These are phyloP conservation scores for Daldinia sp. DNA, from an alignment of 2,329 filamentous ascomycete genomes.

Conservation along the genomic window DNA sequence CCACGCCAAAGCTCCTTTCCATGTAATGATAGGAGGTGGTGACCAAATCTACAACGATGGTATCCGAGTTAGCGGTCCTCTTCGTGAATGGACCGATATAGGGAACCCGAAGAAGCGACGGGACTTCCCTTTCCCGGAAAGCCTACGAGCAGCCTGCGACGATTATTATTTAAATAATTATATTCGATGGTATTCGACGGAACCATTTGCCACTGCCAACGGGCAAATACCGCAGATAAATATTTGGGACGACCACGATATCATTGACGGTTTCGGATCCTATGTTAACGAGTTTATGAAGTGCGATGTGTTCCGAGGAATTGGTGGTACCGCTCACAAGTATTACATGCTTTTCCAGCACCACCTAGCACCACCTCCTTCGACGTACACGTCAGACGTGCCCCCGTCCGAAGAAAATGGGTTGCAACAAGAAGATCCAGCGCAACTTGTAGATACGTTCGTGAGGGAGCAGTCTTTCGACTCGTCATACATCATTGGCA, in stretches of 20 bases:
- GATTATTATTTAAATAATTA: constrained; percentile 93
- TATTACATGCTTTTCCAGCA: constrained; percentile 99
- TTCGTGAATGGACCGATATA: constrained; percentile 84
- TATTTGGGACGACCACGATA: constrained; percentile 97
- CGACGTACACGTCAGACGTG: constrained; percentile 78
- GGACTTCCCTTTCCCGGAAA: constrained; percentile 77
- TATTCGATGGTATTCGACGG: constrained; percentile 80
- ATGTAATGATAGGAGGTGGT: constrained; percentile 94
- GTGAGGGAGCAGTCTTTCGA: constrained; percentile 68
- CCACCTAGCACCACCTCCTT: constrained; percentile 83
- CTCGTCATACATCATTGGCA: constrained; percentile 79
- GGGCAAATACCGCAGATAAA: constrained; percentile 96
- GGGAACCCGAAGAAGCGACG: constrained; percentile 84
- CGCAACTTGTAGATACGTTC: constrained; percentile 77
- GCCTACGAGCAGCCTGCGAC: constrained; percentile 84
- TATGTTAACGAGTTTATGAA: constrained; percentile 95
- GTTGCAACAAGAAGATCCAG: constrained; percentile 68
- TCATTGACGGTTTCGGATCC: constrained; percentile 91
- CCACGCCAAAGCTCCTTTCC: constrained; percentile 83
- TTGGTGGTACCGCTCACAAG: constrained; percentile 93
- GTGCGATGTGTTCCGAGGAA: constrained; percentile 88
- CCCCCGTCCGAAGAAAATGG: constrained; percentile 69
- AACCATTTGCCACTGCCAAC: constrained; percentile 85
- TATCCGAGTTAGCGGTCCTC: constrained; percentile 83
- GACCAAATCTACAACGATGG: constrained; percentile 98